phyloP scores from a whole-genome alignment of 1,139 yeast species.

The Suhomyces coccinellae region DNA sequence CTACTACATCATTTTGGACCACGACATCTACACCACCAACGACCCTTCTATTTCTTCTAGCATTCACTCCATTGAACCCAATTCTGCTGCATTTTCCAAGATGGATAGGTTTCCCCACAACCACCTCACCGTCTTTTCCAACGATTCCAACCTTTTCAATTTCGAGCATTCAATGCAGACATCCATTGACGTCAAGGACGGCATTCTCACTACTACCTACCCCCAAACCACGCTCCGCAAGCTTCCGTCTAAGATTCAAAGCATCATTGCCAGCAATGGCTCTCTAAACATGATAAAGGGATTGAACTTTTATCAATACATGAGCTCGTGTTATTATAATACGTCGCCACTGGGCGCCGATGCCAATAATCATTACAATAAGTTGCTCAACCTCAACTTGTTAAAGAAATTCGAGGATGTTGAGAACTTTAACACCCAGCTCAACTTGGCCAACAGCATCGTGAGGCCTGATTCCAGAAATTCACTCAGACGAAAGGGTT shows the following conservation, averaged over 20 bases:
- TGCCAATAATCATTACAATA: slow-evolving; percentile 41
- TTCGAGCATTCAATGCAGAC: slow-evolving; percentile 36
- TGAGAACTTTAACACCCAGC: slow-evolving; percentile 32
- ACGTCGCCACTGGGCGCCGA: slow-evolving; percentile 30
- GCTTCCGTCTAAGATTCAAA: slow-evolving; percentile 40
- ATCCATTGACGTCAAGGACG: slow-evolving; percentile 28
- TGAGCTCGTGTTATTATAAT: slow-evolving; percentile 45
- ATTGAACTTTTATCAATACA: slow-evolving; percentile 39
- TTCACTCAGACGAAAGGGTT: slow-evolving; percentile 36
- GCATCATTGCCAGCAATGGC: slow-evolving; percentile 33
- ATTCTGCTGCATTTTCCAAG: slow-evolving; percentile 7
- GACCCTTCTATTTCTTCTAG: slow-evolving; percentile 19
- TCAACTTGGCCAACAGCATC: slow-evolving; percentile 30
- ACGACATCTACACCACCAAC: slow-evolving; percentile 39
- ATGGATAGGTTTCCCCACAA: slow-evolving; percentile 42
- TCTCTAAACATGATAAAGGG: slow-evolving; percentile 38
- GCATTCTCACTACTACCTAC: slow-evolving; percentile 25
- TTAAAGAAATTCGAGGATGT: slow-evolving; percentile 43
- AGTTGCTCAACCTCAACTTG: slow-evolving; percentile 38
- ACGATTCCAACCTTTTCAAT: slow-evolving; percentile 39
- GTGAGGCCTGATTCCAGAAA: slow-evolving; percentile 34
- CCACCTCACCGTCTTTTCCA: slow-evolving; percentile 36
- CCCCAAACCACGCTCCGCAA: slow-evolving; percentile 26
- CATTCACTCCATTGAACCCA: slow-evolving; percentile 11
- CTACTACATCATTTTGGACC: slow-evolving; percentile 37